A percentile compares a stretch with the other conserved stretches of the same genome.
Evolutionary conservation across 2,329 filamentous ascomycete species (phyloP).

Genomic region (Ascochyta koolunga): DNA sequence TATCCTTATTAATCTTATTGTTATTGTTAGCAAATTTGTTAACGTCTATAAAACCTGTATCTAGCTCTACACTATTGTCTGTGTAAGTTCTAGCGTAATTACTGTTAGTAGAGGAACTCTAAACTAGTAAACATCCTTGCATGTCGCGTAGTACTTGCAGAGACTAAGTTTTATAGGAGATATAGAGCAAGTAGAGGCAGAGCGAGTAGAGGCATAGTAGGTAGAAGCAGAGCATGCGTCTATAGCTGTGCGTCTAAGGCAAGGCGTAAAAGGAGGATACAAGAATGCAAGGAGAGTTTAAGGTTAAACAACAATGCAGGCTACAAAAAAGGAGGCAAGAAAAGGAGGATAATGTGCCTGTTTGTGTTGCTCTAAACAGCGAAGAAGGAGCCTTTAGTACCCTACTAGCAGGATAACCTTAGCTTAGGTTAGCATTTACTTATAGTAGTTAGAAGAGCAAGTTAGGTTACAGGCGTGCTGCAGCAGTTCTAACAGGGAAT

Average conservation of each 20-base stretch:
- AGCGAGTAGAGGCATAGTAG: background rate
- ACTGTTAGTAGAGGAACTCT: conserved; percentile 15
- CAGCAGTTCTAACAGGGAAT: background rate
- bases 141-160: conserved; percentile 8
- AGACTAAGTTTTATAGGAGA: conserved; percentile 4
- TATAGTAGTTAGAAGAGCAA: background rate
- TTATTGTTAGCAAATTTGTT: conserved; percentile 5
- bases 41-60: conserved; percentile 18
- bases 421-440: conserved; percentile 7
- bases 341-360: conserved; percentile 5
- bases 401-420: background rate
- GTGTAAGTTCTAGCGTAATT: conserved; percentile 16
- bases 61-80: conserved; percentile 14
- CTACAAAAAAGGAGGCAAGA: conserved; percentile 7
- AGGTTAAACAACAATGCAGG: conserved; percentile 6
- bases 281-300: conserved; percentile 10
- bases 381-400: conserved; percentile 19
- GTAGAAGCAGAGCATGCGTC: conserved; percentile 6
- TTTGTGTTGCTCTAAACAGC: conserved; percentile 5
- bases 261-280: conserved; percentile 9
- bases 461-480: background rate
- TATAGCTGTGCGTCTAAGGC: conserved; percentile 6
- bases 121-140: conserved; percentile 10
- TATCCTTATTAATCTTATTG: conserved; percentile 13
- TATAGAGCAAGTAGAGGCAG: background rate